Evolutionary conservation across 1,284 basidiomycete species (phyloP).

Genomic region (Naganishia sp.): DNA sequence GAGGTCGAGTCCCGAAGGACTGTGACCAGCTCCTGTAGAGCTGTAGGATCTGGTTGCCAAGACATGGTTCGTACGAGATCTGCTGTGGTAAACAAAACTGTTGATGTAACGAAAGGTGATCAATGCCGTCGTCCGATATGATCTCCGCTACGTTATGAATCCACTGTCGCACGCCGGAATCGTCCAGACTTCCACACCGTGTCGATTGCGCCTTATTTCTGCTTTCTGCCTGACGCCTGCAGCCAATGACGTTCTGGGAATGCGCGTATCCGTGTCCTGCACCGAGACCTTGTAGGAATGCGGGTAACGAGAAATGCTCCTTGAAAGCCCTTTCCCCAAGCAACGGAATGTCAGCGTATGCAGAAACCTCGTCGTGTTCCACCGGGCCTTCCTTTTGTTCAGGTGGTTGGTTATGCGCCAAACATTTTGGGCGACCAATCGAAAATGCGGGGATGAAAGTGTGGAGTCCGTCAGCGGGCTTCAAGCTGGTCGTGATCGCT

Average conservation of each 20-base stretch:
- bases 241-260: neutral
- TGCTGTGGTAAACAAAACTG: neutral
- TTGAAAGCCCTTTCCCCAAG: neutral
- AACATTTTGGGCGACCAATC: conserved; percentile 12
- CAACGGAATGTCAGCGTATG: neutral
- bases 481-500: neutral
- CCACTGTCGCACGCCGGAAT: neutral
- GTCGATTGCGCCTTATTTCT: neutral
- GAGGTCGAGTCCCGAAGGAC: conserved; percentile 55
- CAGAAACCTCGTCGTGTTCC: conserved; percentile 2
- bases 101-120: neutral
- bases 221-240: neutral
- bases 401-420: conserved; percentile 8
- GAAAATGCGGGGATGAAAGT: conserved; percentile 16
- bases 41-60: conserved; percentile 51
- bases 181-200: neutral
- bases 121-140: neutral
- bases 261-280: too few species aligned
- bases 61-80: conserved; percentile 41
- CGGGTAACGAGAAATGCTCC: neutral
- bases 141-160: neutral
- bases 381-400: conserved; percentile 1
- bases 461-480: conserved; percentile 9
- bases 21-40: conserved; percentile 52
- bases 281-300: neutral